Conservation (phyloP, 495 filamentous ascomycete genomes). For the Penicillium bialowiezense region DNA sequence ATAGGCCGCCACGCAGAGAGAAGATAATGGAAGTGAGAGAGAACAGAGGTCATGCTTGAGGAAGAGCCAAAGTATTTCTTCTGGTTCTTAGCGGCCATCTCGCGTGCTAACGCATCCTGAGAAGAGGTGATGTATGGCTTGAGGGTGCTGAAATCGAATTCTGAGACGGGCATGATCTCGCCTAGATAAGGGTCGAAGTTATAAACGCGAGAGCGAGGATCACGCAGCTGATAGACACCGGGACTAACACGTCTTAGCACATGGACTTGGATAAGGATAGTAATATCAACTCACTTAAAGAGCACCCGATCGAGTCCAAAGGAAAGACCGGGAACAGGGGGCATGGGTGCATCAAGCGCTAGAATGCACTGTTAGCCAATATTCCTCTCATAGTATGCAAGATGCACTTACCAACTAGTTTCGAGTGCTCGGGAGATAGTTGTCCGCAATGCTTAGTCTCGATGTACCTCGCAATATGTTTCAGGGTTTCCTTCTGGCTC, state of each 20-base stretch:
- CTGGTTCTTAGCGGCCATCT: constrained; percentile 59
- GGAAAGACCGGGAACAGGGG: constrained; percentile 66
- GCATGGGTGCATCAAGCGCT: constrained; percentile 52
- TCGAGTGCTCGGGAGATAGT: constrained; percentile 4
- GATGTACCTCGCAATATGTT: constrained; percentile 10
- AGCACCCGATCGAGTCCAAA: constrained; percentile 86
- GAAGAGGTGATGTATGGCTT: constrained; percentile 88
- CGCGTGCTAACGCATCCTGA: constrained; percentile 64
- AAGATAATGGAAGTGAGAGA: constrained; percentile 90
- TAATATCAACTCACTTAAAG: constrained; percentile 64
- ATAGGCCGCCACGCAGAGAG: constrained; percentile 78
- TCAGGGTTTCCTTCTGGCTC: neutral
- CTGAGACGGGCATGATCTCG: constrained; percentile 81
- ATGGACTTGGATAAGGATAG: neutral
- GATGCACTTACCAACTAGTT: constrained; percentile 22
- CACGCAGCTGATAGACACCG: constrained; percentile 87
- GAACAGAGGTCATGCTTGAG: constrained; percentile 87
- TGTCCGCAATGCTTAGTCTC: constrained; percentile 11
- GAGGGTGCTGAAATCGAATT: constrained; percentile 88
- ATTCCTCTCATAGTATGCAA: neutral
- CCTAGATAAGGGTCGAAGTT: constrained; percentile 96
- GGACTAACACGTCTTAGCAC: constrained; percentile 46
- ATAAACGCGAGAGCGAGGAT: constrained; percentile 81
- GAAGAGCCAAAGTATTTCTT: constrained; percentile 93
- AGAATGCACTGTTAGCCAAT: constrained; percentile 14